Base-by-base conservation (phyloP, 78 protist genomes). In the Dictyostelium brefeldianum region DNA sequence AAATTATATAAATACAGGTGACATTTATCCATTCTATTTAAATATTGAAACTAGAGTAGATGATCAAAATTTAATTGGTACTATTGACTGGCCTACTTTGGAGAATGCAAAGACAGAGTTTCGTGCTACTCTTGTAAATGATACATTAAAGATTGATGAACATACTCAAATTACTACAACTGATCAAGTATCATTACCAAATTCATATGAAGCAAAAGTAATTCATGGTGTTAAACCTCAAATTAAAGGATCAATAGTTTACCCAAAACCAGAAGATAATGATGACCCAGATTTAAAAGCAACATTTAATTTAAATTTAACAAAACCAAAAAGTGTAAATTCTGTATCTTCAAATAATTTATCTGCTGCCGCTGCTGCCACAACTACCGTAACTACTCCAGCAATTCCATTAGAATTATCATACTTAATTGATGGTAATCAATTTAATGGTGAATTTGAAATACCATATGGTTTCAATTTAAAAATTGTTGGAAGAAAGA, bases 21-120 rank as follows among this genome's bases (percentile, higher is more conserved):
- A 85, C 15, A 12, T 43, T 29, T 59, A 85, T 46, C 83, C 70
- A 43, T 29, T 85, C 29, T 43, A 27, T 59, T 22, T 53, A 29
- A 85, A 54, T 43, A 53, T 85, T 18, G 27, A 31, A 67, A 27
- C 41, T 14, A 67, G 75, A 31, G 47, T 15, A 29, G 48, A 53
- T 74, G 83, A 85, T 57, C 56, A 25, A 27, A 43, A 77, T 4
- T 8, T 74, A 5, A 46, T 25, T 20, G 92, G 92, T 48, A 79
- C 79, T 17, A 74, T 75, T 18, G 83, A 85, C 11, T 85, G 92
- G 92, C 71, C 77, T 46, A 75, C 47, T 4, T 11, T 85, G 4
- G 78, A 81, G 5, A 47, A 57, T 46, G 56, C 92, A 12, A 59
- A 74, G 29, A 29, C 92, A 15, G 80, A 64, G 11, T 85, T 85